These are phyloP conservation scores for Helicocarpus griseus DNA, from an alignment of 2,329 filamentous ascomycete genomes.

Conservation along the genomic window DNA sequence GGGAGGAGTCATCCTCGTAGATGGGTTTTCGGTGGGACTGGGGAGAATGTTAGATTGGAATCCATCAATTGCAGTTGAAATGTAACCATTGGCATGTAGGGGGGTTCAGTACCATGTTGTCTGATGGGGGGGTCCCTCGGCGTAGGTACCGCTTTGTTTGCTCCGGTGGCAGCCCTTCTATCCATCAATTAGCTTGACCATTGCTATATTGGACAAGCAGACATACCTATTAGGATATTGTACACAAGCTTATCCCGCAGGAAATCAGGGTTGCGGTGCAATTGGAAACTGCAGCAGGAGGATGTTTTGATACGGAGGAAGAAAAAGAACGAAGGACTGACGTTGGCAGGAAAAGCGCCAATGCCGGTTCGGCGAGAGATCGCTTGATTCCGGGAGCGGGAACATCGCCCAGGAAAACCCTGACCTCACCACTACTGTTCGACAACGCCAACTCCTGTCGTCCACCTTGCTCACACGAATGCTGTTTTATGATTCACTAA, in stretches of 20 bases:
- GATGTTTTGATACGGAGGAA: constrained; percentile 11
- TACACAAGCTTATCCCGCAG: constrained; percentile 30
- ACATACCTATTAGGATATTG: constrained; percentile 32
- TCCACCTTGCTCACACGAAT: not conserved
- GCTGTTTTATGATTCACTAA: not conserved
- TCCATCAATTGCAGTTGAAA: not conserved
- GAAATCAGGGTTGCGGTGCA: constrained; percentile 17
- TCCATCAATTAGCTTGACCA: constrained; percentile 9
- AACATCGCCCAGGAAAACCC: not conserved
- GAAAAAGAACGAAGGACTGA: constrained; percentile 11
- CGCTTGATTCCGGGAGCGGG: not conserved
- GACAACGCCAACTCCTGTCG: constrained; percentile 3
- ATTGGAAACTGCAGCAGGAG: too few species aligned
- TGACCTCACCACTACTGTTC: not conserved
- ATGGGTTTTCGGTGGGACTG: constrained; percentile 14
- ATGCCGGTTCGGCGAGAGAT: not conserved
- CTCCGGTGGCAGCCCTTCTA: constrained; percentile 32
- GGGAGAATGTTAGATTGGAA: constrained; percentile 1
- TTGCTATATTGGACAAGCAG: not conserved
- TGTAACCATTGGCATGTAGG: not conserved
- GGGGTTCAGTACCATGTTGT: constrained; percentile 21
- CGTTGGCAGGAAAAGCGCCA: not conserved
- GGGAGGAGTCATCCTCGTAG: constrained; percentile 13
- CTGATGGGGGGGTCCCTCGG: constrained; percentile 33
- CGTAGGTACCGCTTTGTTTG: constrained; percentile 34